A percentile compares a stretch with the other conserved stretches of the same genome.
Conservation (phyloP, 2,329 filamentous ascomycete genomes). For the Curvularia lunata region DNA sequence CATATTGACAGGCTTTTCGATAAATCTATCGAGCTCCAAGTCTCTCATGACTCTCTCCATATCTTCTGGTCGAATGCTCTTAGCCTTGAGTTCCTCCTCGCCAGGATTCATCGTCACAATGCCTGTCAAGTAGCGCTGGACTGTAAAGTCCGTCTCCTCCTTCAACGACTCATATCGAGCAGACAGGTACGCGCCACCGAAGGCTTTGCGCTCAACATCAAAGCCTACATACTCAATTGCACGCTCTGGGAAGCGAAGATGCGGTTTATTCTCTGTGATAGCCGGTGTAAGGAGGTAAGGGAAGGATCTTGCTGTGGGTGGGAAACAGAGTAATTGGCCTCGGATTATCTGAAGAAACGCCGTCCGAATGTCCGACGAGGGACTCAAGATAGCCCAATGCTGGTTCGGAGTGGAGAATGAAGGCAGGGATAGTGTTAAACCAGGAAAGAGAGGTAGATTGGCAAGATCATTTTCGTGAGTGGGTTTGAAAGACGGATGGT, state of each 20-base stretch:
- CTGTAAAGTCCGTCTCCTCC: conserved; percentile 85
- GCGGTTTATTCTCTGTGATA: conserved; percentile 59
- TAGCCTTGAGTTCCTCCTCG: conserved; percentile 55
- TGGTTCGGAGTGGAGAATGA: conserved; percentile 59
- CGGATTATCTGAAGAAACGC: conserved; percentile 80
- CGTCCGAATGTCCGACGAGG: conserved; percentile 79
- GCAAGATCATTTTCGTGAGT: conserved; percentile 53
- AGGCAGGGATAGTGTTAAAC: conserved; percentile 73
- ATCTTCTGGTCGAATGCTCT: conserved; percentile 53
- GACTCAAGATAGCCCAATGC: conserved; percentile 85
- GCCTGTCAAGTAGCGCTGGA: conserved; percentile 80
- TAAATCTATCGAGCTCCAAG: conserved; percentile 70
- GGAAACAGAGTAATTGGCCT: conserved; percentile 76
- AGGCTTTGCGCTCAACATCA: conserved; percentile 70
- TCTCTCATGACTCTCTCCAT: conserved; percentile 71
- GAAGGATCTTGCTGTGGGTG: conserved; percentile 76
- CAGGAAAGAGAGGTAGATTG: conserved; percentile 76
- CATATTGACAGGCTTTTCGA: conserved; percentile 84
- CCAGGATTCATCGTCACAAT: conserved; percentile 82
- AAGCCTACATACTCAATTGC: conserved; percentile 93
- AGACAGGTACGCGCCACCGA: conserved; percentile 76
- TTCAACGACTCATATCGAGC: conserved; percentile 88
- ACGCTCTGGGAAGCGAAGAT: conserved; percentile 64
- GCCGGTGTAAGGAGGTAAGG: conserved; percentile 74
- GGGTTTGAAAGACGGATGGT: conserved; percentile 62